Percentiles rank a stretch among this genome's conserved stretches.
Conservation (phyloP, 148 eudicot species). For the Dianthus caryophyllus region DNA sequence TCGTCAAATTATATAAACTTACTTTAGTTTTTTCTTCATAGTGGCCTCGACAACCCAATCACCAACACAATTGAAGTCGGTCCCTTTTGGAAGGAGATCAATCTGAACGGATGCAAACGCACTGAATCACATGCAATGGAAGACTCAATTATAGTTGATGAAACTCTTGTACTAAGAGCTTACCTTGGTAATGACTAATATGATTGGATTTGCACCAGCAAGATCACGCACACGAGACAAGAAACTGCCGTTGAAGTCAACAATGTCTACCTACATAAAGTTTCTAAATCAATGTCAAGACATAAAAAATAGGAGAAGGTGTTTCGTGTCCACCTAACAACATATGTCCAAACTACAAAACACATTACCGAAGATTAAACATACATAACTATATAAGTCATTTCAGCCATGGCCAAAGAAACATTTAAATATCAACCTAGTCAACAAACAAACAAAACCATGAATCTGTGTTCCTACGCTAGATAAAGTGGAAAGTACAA, state of each 20-base stretch:
- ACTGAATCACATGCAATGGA: conserved; percentile 15
- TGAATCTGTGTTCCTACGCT: neutral
- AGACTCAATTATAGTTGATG: neutral
- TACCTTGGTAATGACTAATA: conserved; percentile 92
- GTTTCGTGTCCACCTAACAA: neutral
- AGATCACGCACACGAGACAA: conserved; percentile 90
- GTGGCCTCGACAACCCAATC: conserved; percentile 98
- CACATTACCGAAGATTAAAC: neutral
- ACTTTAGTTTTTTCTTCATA: conserved; percentile 82
- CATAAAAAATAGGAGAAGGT: neutral
- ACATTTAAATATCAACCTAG: neutral
- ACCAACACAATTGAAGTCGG: conserved; percentile 82
- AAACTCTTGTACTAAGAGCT: conserved; percentile 3
- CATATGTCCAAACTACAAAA: neutral
- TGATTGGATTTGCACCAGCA: conserved; percentile 94
- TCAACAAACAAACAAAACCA: neutral
- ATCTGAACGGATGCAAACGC: conserved; percentile 42
- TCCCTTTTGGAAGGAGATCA: conserved; percentile 98
- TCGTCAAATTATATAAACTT: conserved; percentile 28
- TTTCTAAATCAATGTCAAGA: conserved; percentile 4
- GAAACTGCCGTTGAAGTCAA: conserved; percentile 96
- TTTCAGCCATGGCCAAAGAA: neutral
- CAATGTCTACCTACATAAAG: conserved; percentile 72
- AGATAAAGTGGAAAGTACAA: neutral
- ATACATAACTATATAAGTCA: neutral